A percentile compares a stretch with the other conserved stretches of the same genome.
Evolutionary conservation across 1,284 basidiomycete species (phyloP).

Genomic region (Melanopsichium pennsylvanicum): DNA sequence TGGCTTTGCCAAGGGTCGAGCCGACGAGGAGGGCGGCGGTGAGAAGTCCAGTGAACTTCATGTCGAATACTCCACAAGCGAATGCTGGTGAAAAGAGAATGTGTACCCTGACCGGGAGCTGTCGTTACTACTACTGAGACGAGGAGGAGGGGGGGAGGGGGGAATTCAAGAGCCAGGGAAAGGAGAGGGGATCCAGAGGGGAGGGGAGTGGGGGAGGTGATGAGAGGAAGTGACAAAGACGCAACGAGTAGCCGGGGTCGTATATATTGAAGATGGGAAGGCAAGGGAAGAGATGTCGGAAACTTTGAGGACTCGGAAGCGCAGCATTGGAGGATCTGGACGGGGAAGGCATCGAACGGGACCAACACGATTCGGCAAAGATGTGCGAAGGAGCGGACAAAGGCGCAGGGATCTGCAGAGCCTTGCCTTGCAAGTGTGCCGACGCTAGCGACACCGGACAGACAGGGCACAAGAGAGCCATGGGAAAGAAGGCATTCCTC

Average conservation of each 20-base stretch:
- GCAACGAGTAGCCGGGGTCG: background rate
- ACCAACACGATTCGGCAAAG: background rate
- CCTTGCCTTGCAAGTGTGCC: too few relatives aligned
- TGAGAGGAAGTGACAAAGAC: background rate
- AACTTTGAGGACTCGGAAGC: too few relatives aligned
- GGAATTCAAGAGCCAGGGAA: too few relatives aligned
- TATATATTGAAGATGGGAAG: background rate
- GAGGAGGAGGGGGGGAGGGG: background rate
- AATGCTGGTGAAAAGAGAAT: too few relatives aligned
- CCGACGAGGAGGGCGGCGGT: slow-evolving; percentile 14
- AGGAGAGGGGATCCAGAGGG: background rate
- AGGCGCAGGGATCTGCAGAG: background rate
- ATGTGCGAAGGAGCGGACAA: background rate
- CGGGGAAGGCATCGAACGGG: background rate
- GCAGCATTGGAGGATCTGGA: background rate
- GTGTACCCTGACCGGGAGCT: slow-evolving; percentile 1
- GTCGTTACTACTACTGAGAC: background rate
- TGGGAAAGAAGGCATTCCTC: slow-evolving; percentile 6
- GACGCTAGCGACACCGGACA: too few relatives aligned
- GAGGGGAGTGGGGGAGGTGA: background rate
- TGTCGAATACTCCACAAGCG: background rate
- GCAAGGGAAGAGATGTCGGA: too few relatives aligned
- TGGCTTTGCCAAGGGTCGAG: slow-evolving; percentile 7
- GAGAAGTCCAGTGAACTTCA: slow-evolving; percentile 30
- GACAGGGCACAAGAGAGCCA: background rate